phyloP scores from a whole-genome alignment of 1,284 basidiomycete species.

The Fomitiporia mediterranea region DNA sequence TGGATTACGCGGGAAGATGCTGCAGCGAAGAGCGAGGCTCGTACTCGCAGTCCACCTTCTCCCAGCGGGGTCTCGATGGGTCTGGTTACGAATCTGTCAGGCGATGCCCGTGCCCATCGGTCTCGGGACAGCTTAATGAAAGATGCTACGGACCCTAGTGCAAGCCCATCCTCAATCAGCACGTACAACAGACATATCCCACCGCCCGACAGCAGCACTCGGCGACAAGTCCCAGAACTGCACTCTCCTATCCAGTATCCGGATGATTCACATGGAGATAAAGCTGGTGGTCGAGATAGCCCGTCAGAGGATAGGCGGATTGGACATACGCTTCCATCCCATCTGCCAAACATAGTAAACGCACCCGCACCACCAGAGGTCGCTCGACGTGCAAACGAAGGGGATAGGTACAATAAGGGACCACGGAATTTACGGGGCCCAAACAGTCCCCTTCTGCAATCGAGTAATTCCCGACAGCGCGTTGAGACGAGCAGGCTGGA shows the following conservation, averaged over 20 bases:
- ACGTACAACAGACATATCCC: not conserved
- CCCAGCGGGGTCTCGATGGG: no score
- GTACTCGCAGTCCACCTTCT: not conserved
- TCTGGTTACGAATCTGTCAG: no score
- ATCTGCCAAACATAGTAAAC: not conserved
- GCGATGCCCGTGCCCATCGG: no score
- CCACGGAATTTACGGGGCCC: not conserved
- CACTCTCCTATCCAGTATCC: no score
- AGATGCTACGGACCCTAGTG: not conserved
- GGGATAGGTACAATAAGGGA: not conserved
- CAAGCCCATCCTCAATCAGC: not conserved
- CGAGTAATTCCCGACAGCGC: not conserved
- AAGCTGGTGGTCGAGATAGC: not conserved
- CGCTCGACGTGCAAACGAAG: not conserved
- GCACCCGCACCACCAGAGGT: not conserved
- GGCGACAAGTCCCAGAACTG: no score
- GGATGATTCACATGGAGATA: not conserved
- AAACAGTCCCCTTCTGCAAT: not conserved
- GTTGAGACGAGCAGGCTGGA: not conserved
- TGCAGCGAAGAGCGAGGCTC: not conserved
- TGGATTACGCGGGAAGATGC: conserved; percentile 16
- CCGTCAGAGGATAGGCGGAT: not conserved
- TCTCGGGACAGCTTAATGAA: not conserved
- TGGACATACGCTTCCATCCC: conserved; percentile 2
- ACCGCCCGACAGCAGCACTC: no score